Evolutionary conservation across 495 filamentous ascomycete genomes (phyloP), one percentile per base, ranked within the genome.

Genomic region (Lepidopterella palustris): DNA sequence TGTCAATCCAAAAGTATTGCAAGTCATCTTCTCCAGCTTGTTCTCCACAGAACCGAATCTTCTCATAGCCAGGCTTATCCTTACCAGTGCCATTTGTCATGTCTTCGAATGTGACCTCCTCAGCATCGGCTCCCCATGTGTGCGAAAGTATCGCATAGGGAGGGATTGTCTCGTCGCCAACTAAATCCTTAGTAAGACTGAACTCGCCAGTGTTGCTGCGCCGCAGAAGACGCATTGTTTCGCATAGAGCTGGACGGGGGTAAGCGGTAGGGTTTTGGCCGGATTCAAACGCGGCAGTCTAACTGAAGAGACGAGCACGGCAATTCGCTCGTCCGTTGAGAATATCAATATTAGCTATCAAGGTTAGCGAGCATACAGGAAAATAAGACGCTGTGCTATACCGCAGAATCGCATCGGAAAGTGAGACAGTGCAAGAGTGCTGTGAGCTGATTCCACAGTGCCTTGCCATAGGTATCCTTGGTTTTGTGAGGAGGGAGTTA

Each of bases 1-100:
- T 60, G 51, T 60, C 57, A 6, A 60, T 27, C 51, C 51, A 60
- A 23, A 53, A 53, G 10, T 28, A 53, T 53, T 32, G 5, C 13
- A 53, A 32, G 50, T 23, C 50, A 23, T 53, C 50, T n/a, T 32
- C 4, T n/a, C 6, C n/a, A 24, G 50, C 50, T 32, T 53, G 50
- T 32, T 53, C 50, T 32, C 50, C 24, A 32, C 24, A 53, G 23
- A 53, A 53, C 50, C 20, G 24, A 18, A 53, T 53, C 50, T 53
- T 53, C 20, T 53, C 13, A 13, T n/a, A 53, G 24, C 50, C 50
- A 53, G 13, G 24, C 50, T 53, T 53, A 27, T 28, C 20, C 24
- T 32, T 28, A 11, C 50, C 50, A n/a, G 50, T 28, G 50, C 50
- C 24, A n/a, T 53, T 32, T 32, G 13, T 53, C 20, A 53, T 11